phyloP scores from a whole-genome alignment of 1,284 basidiomycete species.

The Sphagnurus paluster region DNA sequence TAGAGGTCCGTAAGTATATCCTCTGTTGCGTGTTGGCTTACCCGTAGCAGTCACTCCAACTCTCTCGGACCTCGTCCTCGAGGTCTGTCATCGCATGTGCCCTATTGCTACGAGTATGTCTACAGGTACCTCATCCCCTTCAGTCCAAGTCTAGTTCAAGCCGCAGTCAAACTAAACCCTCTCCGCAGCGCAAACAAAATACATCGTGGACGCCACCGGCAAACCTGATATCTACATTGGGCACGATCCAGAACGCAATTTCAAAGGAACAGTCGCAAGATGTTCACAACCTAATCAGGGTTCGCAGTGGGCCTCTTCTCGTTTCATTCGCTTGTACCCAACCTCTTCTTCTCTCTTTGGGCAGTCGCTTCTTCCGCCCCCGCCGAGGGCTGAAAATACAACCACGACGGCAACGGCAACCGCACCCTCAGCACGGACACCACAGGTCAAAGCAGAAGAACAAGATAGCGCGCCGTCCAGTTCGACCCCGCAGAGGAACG shows the following conservation, averaged over 20 bases:
- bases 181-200: slow-evolving; percentile 48
- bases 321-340: slow-evolving; percentile 42
- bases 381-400: no score
- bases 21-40: slow-evolving; percentile 4
- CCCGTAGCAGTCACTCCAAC: slow-evolving; percentile 22
- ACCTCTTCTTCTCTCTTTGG: slow-evolving; percentile 49
- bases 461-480: no score
- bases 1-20: slow-evolving; percentile 43
- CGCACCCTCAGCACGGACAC: slow-evolving; percentile 4
- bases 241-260: slow-evolving; percentile 36
- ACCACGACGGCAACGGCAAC: slow-evolving; percentile 21
- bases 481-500: slow-evolving; percentile 5
- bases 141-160: background rate
- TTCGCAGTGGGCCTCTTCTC: slow-evolving; percentile 60
- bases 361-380: slow-evolving; percentile 45
- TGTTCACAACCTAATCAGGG: slow-evolving; percentile 58
- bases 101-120: slow-evolving; percentile 39
- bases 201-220: slow-evolving; percentile 45
- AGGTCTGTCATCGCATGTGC: slow-evolving; percentile 40
- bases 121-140: slow-evolving; percentile 37
- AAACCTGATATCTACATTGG: slow-evolving; percentile 40
- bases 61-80: slow-evolving; percentile 29
- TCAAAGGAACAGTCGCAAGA: slow-evolving; percentile 34
- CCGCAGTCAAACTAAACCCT: slow-evolving; percentile 14
- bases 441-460: background rate